Conservation (phyloP, 805 yeast genomes). For the Saccharomycopsis sp. region DNA sequence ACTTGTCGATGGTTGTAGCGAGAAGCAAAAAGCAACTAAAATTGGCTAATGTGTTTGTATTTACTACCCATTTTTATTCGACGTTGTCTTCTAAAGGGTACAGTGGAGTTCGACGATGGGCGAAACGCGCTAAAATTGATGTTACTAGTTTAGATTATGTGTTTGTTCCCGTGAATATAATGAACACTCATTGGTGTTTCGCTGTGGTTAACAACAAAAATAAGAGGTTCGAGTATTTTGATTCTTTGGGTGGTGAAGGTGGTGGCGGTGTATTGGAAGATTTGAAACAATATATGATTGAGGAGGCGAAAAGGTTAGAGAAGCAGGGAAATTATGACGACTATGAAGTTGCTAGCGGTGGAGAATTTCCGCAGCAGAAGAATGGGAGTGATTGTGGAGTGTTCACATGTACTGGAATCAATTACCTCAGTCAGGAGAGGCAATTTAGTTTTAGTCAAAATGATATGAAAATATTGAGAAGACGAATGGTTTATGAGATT, state of each 20-base stretch:
- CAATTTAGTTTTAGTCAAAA: slow-evolving; percentile 50
- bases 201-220: slow-evolving; percentile 64
- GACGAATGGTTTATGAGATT: slow-evolving; percentile 62
- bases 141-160: slow-evolving; percentile 59
- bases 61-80: slow-evolving; percentile 85
- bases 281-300: slow-evolving; percentile 54
- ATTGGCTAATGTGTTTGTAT: slow-evolving; percentile 48
- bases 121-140: slow-evolving; percentile 63
- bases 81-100: slow-evolving; percentile 69
- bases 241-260: slow-evolving; percentile 53
- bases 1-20: slow-evolving; percentile 48
- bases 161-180: slow-evolving; percentile 79
- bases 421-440: slow-evolving; percentile 46
- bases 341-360: slow-evolving; percentile 25
- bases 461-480: slow-evolving; percentile 64
- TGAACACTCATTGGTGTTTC: slow-evolving; percentile 86
- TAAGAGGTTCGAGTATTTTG: slow-evolving; percentile 61
- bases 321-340: slow-evolving; percentile 26
- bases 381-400: slow-evolving; percentile 97
- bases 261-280: slow-evolving; percentile 35
- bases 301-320: slow-evolving; percentile 53
- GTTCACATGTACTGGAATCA: slow-evolving; percentile 74
- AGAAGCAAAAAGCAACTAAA: slow-evolving; percentile 31
- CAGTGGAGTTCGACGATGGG: slow-evolving; percentile 76
- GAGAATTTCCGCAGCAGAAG: slow-evolving; percentile 70